Percentiles rank a stretch among this genome's conserved stretches.
These are phyloP conservation scores for Xylaria venustula DNA, from an alignment of 495 filamentous ascomycete genomes.

Conservation along the genomic window DNA sequence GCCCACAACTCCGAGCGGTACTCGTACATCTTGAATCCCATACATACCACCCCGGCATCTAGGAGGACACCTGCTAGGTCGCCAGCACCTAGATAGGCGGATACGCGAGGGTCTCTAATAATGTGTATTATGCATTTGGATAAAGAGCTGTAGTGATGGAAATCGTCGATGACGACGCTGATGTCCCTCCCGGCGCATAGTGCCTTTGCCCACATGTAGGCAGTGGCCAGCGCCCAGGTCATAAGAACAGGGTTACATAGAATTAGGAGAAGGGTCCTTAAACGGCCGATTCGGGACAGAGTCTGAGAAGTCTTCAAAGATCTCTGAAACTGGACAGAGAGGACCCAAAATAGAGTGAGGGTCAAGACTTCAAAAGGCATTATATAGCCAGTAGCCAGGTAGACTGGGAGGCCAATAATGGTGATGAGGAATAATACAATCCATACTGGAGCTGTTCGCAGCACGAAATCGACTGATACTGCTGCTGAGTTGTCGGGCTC, in stretches of 20 bases:
- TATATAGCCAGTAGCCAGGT: conserved; percentile 19
- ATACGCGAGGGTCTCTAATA: not conserved
- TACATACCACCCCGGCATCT: conserved; percentile 43
- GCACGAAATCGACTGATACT: conserved; percentile 15
- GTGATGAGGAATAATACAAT: conserved; percentile 20
- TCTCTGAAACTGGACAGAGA: conserved; percentile 38
- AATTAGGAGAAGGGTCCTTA: conserved; percentile 31
- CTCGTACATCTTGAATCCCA: conserved; percentile 50
- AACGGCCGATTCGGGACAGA: conserved; percentile 16
- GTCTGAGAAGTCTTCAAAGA: conserved; percentile 25
- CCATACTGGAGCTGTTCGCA: conserved; percentile 28
- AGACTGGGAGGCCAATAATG: conserved; percentile 24
- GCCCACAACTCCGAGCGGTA: conserved; percentile 40
- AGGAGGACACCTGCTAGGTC: conserved; percentile 42
- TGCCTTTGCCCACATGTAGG: conserved; percentile 38
- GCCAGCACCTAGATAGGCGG: conserved; percentile 36
- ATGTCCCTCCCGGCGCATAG: conserved; percentile 25
- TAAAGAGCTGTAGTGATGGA: conserved; percentile 35
- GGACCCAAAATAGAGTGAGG: conserved; percentile 40
- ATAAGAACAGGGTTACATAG: conserved; percentile 42
- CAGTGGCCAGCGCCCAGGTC: conserved; percentile 40
- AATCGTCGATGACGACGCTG: conserved; percentile 26
- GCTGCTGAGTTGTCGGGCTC: not conserved
- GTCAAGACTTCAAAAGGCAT: conserved; percentile 34
- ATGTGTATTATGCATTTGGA: conserved; percentile 30